Base-by-base conservation (phyloP, 2,329 filamentous ascomycete genomes). In the Metarhizium humberi region DNA sequence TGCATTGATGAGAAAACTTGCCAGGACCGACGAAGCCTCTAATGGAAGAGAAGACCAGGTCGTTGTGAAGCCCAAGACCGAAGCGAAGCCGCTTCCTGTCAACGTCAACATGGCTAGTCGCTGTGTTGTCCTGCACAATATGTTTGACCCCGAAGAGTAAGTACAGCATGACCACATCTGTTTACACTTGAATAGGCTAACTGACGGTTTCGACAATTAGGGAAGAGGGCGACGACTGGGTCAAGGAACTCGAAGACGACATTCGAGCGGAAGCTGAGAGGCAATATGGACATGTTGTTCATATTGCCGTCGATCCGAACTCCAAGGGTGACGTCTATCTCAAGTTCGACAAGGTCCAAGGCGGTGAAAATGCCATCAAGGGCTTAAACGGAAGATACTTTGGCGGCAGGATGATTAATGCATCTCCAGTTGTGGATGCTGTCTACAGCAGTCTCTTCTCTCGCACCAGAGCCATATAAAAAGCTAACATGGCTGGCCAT, bases 391-490 rank as follows among this genome's bases (percentile, higher is more conserved):
- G 94, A 67, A 87, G 94, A 69, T 96, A 89, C 73, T 99, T 99
- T 73, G 94, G 90, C 68, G 90, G 90, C 66, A 84, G 86, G 67
- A 90, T 90, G 78, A 95, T 99, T 72, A 92, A 88, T 70, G 94
- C 92, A 65, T 88, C 91, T 61, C 94, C 92, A 71, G 90, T 99
- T 75, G 92, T 97, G 72, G 94, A 99, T 74, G 92, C 92, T 67
- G 90, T 99, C 76, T 99, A 97, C 84, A 94, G 90, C 84, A 95
- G 88, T 80, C 84, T 95, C 74, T 96, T 94, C 78, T 88, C 87
- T 73, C 86, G 88, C 71, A 89, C 87, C 65, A 88, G 88, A 74
- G 87, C 87, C 71, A 88, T 91, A 65, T 92, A 79, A 77, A 25
- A 50, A 75, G 76, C 78, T 82, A 81, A 81, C 79, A 61, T 73